Evolutionary conservation across 495 filamentous ascomycete species (phyloP).

Genomic region (Aspergillus panamensis): DNA sequence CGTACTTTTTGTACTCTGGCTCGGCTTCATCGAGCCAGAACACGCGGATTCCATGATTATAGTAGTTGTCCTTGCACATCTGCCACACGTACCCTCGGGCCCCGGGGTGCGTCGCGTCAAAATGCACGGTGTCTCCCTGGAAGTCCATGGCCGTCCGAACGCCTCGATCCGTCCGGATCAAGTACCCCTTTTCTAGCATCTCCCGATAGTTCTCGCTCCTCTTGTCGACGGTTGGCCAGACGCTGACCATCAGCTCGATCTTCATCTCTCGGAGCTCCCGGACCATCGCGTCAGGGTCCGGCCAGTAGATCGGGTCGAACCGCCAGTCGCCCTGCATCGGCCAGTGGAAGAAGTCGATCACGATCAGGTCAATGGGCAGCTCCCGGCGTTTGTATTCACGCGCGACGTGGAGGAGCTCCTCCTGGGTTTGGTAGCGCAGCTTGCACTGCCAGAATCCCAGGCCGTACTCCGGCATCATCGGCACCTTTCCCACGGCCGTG

Average conservation of each 20-base stretch:
- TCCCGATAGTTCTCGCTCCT: constrained; percentile 49
- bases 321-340: constrained; percentile 54
- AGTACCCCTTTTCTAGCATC: constrained; percentile 50
- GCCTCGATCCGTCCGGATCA: constrained; percentile 53
- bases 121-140: constrained; percentile 50
- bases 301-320: constrained; percentile 56
- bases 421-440: constrained; percentile 56
- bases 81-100: constrained; percentile 50
- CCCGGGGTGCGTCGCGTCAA: constrained; percentile 53
- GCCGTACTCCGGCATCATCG: constrained; percentile 61
- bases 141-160: constrained; percentile 49
- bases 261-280: constrained; percentile 48
- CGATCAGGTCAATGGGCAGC: constrained; percentile 53
- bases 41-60: constrained; percentile 49
- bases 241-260: constrained; percentile 57
- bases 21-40: constrained; percentile 64
- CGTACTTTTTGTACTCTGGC: constrained; percentile 55
- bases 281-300: constrained; percentile 56
- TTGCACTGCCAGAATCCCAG: constrained; percentile 63
- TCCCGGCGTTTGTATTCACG: constrained; percentile 49
- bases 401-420: constrained; percentile 51
- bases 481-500: constrained; percentile 47
- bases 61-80: constrained; percentile 53
- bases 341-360: constrained; percentile 61
- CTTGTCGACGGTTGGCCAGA: constrained; percentile 57